A percentile compares a stretch with the other conserved stretches of the same genome.
Evolutionary conservation across 2,329 filamentous ascomycete species (phyloP).

Genomic region (Xylariaceae sp.): DNA sequence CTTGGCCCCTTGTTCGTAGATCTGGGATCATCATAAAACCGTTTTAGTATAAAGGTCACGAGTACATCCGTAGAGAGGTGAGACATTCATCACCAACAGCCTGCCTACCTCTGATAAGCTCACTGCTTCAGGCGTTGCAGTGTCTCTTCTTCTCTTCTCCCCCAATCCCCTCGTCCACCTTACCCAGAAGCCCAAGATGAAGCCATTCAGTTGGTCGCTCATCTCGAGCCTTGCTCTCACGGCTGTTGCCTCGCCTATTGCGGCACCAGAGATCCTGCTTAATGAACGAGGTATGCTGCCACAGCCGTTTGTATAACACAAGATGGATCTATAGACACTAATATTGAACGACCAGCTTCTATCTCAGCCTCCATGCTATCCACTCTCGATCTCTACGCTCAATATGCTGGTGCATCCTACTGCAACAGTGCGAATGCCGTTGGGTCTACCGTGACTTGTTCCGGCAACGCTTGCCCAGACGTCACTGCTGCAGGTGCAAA

Average conservation of each 20-base stretch:
- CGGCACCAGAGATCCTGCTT: conserved; percentile 31
- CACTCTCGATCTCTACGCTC: conserved; percentile 55
- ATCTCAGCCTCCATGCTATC: conserved; percentile 40
- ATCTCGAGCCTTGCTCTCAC: conserved; percentile 36
- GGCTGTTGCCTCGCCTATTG: conserved; percentile 34
- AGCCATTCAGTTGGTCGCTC: conserved; percentile 36
- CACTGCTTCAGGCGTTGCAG: conserved; percentile 4
- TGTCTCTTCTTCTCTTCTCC: neutral
- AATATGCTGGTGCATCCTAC: conserved; percentile 60
- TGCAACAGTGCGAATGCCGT: conserved; percentile 55
- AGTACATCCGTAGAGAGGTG: neutral
- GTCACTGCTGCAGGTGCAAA: conserved; percentile 52
- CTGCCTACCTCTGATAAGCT: neutral
- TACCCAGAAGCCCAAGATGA: conserved; percentile 36
- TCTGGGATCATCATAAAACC: neutral
- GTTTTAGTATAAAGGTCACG: conserved; percentile 17
- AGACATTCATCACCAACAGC: neutral
- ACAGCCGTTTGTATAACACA: neutral
- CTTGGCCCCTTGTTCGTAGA: conserved; percentile 2
- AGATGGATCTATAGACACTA: neutral
- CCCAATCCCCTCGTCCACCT: neutral
- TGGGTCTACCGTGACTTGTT: conserved; percentile 52
- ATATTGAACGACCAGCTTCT: conserved; percentile 35
- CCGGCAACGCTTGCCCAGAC: conserved; percentile 50
- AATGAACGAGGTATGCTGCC: conserved; percentile 45